Conservation (phyloP, 257 asterid species). For the Anisodus tanguticus region DNA sequence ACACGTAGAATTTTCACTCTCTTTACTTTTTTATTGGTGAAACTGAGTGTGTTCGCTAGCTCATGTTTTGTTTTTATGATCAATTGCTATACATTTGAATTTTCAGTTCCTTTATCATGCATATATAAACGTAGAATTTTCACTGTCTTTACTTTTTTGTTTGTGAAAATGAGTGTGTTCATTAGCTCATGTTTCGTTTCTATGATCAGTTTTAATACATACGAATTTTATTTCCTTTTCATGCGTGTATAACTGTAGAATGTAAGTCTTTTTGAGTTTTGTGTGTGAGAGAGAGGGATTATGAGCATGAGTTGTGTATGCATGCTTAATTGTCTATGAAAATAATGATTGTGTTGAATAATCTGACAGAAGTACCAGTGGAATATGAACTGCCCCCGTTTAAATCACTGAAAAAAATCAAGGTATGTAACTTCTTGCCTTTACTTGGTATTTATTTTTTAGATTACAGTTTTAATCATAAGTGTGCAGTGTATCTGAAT, state of each 20-base stretch:
- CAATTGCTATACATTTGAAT: neutral
- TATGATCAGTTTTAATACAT: neutral
- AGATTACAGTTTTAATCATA: neutral
- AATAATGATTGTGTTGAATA: constrained; percentile 36
- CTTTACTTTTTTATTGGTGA: neutral
- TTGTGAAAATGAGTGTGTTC: neutral
- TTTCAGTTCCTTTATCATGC: too few relatives aligned
- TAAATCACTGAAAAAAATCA: constrained; percentile 32
- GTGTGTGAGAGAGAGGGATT: neutral
- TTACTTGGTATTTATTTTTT: neutral
- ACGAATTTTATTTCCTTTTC: neutral
- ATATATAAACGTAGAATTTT: too few relatives aligned
- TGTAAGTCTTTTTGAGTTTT: neutral
- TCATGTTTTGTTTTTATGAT: neutral
- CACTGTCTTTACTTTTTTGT: too few relatives aligned
- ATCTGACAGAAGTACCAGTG: constrained; percentile 70
- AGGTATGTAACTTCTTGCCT: constrained; percentile 49
- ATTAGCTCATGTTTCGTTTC: neutral
- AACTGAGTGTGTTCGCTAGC: neutral
- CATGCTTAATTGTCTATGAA: neutral
- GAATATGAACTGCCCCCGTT: constrained; percentile 57
- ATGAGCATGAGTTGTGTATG: neutral
- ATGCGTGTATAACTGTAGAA: too few relatives aligned
- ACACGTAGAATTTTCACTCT: too few relatives aligned
- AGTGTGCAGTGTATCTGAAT: neutral